Evolutionary conservation across 1,284 basidiomycete species (phyloP).

Genomic region (Kalmanozyma brasiliensis): DNA sequence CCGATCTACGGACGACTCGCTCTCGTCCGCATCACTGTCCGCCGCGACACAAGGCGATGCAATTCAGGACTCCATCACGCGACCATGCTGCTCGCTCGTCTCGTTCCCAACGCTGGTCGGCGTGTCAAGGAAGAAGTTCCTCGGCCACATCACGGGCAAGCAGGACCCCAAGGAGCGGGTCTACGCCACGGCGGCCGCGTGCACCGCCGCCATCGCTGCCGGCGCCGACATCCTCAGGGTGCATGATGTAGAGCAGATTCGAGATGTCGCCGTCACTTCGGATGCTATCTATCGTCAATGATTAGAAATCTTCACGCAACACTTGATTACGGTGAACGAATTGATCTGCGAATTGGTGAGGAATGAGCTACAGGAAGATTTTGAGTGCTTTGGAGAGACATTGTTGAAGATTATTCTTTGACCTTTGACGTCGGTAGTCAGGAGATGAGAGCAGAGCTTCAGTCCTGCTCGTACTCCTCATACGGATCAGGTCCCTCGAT

Average conservation of each 20-base stretch:
- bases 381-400: neutral
- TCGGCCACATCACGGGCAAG: constrained; percentile 64
- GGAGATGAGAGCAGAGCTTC: too few relatives aligned
- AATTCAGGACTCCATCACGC: constrained; percentile 27
- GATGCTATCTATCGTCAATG: constrained; percentile 69
- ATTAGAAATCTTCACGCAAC: too few relatives aligned
- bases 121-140: constrained; percentile 62
- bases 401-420: too few relatives aligned
- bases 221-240: constrained; percentile 80
- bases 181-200: constrained; percentile 84
- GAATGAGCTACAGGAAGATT: too few relatives aligned
- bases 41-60: constrained; percentile 5
- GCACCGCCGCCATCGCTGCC: constrained; percentile 80
- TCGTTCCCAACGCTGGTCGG: constrained; percentile 62
- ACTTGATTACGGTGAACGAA: too few relatives aligned
- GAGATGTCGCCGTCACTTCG: constrained; percentile 73
- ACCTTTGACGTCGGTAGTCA: too few relatives aligned
- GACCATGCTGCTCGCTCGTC: constrained; percentile 47
- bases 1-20: constrained; percentile 11
- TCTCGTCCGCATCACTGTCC: constrained; percentile 9
- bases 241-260: constrained; percentile 81
- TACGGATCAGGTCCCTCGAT: too few relatives aligned
- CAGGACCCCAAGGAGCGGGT: constrained; percentile 76
- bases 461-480: too few relatives aligned
- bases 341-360: too few relatives aligned